Base-by-base conservation (phyloP, 768 basidiomycete species). In the Boletales sp. region DNA sequence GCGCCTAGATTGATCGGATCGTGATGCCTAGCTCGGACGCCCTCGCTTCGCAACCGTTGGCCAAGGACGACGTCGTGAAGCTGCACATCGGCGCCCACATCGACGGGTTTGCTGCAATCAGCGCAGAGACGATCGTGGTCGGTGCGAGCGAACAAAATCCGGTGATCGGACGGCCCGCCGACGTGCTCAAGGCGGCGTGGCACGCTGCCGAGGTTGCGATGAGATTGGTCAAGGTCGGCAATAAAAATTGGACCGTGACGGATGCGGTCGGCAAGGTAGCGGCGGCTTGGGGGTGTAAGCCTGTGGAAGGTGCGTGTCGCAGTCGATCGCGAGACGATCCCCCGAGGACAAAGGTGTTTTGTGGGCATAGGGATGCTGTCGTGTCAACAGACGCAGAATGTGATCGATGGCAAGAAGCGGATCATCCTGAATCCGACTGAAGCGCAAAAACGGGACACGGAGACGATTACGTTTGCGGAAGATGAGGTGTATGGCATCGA, bases 41-140 rank as follows among this genome's bases (percentile, higher is more conserved):
- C 14, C 79, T 81, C 55, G 81, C 87, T 24, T 72, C 74, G 8
- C 83, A 84, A 67, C 78, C 69, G 44, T 78, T 94, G 56, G 82
- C 80, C 24, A 87, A 92, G 55, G 83, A 84, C 52, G 97, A 99
- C 67, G 84, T 99, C 50, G 95, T 98, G 58, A 98, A 97, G 74
- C 73, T 99, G 55, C 91, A 94, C 69, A 78, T 98, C 52, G 97
- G 97, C 40, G 94, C 94, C 17, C 97, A 99, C 65, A 93, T 99
- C 70, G 95, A 98, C 67, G 97, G 97, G 49, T 97, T 90, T 70
- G 94, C 94, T 17, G 84, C 92, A 47, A 84, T 97, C 68, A 83
- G 82, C 64, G 97, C 92, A 31, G 97, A 99, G 71, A 97, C 95
- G 45, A 70, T 98, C 61, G 82, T 97, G 52, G 81, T 97, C 30